These are phyloP conservation scores for Ustilago bromivora DNA, from an alignment of 1,284 basidiomycete species.

Conservation along the genomic window DNA sequence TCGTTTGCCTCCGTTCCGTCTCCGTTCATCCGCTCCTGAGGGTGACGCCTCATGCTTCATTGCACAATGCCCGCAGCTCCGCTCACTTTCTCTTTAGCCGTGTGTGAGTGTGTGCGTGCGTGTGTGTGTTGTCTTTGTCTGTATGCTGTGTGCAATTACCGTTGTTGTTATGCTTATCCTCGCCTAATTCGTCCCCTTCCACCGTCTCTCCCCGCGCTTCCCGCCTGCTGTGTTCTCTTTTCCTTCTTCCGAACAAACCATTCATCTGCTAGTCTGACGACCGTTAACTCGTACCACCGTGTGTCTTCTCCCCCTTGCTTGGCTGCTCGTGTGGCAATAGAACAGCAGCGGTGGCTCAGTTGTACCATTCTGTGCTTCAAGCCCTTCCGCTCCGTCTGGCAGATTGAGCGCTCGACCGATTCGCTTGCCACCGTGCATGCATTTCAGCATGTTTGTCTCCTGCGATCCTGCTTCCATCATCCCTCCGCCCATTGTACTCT, in stretches of 20 bases:
- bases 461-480: conserved; percentile 14
- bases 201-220: conserved; percentile 8
- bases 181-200: not conserved
- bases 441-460: conserved; percentile 12
- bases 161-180: not conserved
- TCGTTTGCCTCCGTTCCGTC: conserved; percentile 2
- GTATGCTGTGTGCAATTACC: not conserved
- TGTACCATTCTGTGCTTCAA: conserved; percentile 5
- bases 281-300: not conserved
- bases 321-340: conserved; percentile 8
- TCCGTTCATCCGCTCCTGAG: not conserved
- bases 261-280: not conserved
- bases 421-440: conserved; percentile 10
- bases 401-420: not conserved
- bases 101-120: not conserved
- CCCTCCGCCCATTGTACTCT: not conserved
- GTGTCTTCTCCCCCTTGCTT: not conserved
- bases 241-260: conserved; percentile 15
- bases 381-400: not conserved
- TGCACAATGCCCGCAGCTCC: conserved; percentile 6
- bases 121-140: not conserved
- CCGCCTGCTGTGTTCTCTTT: conserved; percentile 8
- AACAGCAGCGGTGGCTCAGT: not conserved
- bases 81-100: conserved; percentile 3
- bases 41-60: not conserved